Base-by-base conservation (phyloP, 2,329 filamentous ascomycete species). In the Fusarium secorum region DNA sequence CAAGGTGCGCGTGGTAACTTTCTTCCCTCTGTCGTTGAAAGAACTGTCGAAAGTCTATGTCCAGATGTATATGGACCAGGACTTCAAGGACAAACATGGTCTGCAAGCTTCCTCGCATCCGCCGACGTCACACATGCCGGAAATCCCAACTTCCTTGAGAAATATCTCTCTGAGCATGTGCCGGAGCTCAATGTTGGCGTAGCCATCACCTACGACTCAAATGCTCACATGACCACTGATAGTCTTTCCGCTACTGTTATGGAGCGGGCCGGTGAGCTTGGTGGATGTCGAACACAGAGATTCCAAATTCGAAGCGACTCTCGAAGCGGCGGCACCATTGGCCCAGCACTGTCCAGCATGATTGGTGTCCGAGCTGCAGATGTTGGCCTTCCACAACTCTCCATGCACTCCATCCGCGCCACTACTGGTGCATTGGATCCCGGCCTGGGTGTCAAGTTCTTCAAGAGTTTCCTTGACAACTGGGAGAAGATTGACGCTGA, bases 261-360 rank as follows among this genome's bases (percentile, higher is more conserved):
- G 38, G 89, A 91, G 73, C 88, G 93, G 30, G 88, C 97, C 41
- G 95, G 94, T 11, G 90, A 94, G 73, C 90, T 93, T 64, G 87
- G 86, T 67, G 93, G 85, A 54, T 89, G 89, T 61, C 89, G 87
- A 51, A 86, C 97, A 58, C 96, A 98, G 82, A 85, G 92, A 10
- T 98, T 98, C 86, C 94, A 97, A 86, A 98, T 98, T 79, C 86
- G 96, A 62, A 99, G 98, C 79, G 96, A 98, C 81, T 91, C 88
- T 14, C 86, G 95, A 59, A 93, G 90, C 77, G 96, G 96, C 33
- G 96, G 96, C 20, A 99, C 96, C 0, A 94, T 98, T n/a, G 96
- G 96, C 0, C 96, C 96, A 1, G 94, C 95, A 88, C 86, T 97
- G 38, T 94, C 90, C 73, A 89, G 91, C 32, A 88, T 88, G 32